Evolutionary conservation across 2,329 filamentous ascomycete species (phyloP), one percentile per base, ranked within the genome.

Genomic region (Periconia macrospinosa): DNA sequence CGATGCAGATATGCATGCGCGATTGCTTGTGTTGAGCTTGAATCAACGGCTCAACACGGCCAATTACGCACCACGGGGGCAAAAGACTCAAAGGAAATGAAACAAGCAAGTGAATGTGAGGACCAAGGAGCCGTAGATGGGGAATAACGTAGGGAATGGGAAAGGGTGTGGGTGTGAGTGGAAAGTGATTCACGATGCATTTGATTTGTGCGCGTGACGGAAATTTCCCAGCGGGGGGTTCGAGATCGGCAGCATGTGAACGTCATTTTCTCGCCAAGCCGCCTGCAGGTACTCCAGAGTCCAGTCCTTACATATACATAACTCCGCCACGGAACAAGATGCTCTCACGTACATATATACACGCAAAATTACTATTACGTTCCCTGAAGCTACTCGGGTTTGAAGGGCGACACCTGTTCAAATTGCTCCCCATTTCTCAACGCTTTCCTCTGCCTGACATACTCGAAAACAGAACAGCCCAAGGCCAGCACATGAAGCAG

Each of bases 371-470:
- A 27, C 23, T 27, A 27, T 27, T 27, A 27, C 23, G 23, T 5
- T 27, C 23, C 8, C 23, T 27, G 23, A 27, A 27, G 23, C 23
- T 27, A 27, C 23, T 5, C 8, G 23, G 23, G 2, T 10, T 44
- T 27, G 53, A 45, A 37, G 44, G 52, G 40, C 14, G 20, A 37
- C 47, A 50, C 27, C 13, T 49, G 27, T 15, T 45, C 50, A 35
- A 45, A 52, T 30, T 58, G 50, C 53, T 53, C 49, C 33, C 45
- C 47, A 17, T 55, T 45, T 18, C 44, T 37, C 5, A 33, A 42
- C 47, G 53, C 50, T 55, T 60, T 68, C 40, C 64, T 56, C 48
- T 65, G 66, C 52, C 53, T 58, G 33, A 61, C 30, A 56, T 62
- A 56, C 42, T 61, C 63, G 27, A 55, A 11, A 3, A 47, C 56